Evolutionary conservation across 768 basidiomycete genomes (phyloP).

Genomic region (Suillus subluteus): DNA sequence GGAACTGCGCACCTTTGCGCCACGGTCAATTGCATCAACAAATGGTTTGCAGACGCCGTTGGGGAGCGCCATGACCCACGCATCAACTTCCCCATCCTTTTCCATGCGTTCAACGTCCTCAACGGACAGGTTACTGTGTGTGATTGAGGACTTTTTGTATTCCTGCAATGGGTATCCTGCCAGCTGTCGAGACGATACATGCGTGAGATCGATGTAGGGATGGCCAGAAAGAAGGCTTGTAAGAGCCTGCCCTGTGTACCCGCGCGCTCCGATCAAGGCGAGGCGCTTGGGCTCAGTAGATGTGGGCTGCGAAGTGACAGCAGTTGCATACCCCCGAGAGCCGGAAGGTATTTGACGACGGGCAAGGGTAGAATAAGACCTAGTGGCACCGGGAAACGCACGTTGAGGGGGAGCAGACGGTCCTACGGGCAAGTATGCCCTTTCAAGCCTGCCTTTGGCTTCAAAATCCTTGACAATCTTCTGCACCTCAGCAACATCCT

Average conservation of each 20-base stretch:
- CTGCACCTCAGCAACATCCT: conserved; percentile 92
- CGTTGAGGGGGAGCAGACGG: conserved; percentile 64
- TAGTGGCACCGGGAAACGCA: conserved; percentile 43
- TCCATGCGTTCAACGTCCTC: conserved; percentile 89
- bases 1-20: conserved; percentile 54
- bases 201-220: conserved; percentile 86
- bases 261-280: conserved; percentile 94
- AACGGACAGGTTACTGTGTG: conserved; percentile 79
- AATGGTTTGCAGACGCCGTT: conserved; percentile 97
- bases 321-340: conserved; percentile 81
- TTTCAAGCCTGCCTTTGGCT: conserved; percentile 78
- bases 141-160: conserved; percentile 76
- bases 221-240: conserved; percentile 87
- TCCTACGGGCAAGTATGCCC: conserved; percentile 89
- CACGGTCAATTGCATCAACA: conserved; percentile 90
- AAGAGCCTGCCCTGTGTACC: conserved; percentile 93
- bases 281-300: conserved; percentile 81
- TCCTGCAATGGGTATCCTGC: conserved; percentile 78
- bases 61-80: conserved; percentile 99
- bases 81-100: conserved; percentile 87
- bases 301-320: conserved; percentile 40
- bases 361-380: conserved; percentile 63
- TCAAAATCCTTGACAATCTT: conserved; percentile 75
- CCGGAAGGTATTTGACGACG: conserved; percentile 49
- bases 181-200: conserved; percentile 95